Base-by-base conservation (phyloP, 805 yeast species). In the Lipomyces yamanashiensis region DNA sequence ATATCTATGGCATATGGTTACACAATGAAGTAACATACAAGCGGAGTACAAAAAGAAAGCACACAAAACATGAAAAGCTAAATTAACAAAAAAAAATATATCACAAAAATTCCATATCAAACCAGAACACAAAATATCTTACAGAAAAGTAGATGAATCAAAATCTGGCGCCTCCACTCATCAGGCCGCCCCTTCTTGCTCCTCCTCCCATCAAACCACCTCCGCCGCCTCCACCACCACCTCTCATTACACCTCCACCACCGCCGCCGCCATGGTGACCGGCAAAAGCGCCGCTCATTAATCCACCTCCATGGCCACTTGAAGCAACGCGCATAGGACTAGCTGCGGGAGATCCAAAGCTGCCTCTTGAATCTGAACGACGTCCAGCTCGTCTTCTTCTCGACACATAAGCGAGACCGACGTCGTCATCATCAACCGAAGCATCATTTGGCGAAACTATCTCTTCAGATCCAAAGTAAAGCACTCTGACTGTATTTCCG, bases 401-500 rank as follows among this genome's bases (percentile, higher is more conserved):
- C 12, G 61, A 57, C 13, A 51, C 67, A 28, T 61, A 66, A 21
- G 67, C 67, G 5, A 66, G 60, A 2, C 69, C 64, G 37, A 54
- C 50, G 17, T 60, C 71, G 34, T 78, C 79, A 56, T 76, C 78
- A 59, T 77, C 76, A 49, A 73, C 70, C 37, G 73, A 72, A 72
- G 79, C 73, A 72, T 82, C 81, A 41, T 82, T 81, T 48, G 84
- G 86, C 57, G 82, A 83, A 67, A 88, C 83, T 66, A 88, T 78
- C 65, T 87, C 90, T 62, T 87, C 91, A 70, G 84, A 87, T 7
- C 96, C 96, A 67, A 89, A 79, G 72, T 88, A 89, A 37, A 90
- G 76, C 39, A 90, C 82, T 72, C 87, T 87, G 82, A 90, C 82
- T 17, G 84, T 74, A 68, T 87, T 87, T 37, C 95, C 96, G 74